These are phyloP conservation scores for Austroboletus novae-zelandiae DNA, from an alignment of 1,284 basidiomycete genomes.

Conservation along the genomic window DNA sequence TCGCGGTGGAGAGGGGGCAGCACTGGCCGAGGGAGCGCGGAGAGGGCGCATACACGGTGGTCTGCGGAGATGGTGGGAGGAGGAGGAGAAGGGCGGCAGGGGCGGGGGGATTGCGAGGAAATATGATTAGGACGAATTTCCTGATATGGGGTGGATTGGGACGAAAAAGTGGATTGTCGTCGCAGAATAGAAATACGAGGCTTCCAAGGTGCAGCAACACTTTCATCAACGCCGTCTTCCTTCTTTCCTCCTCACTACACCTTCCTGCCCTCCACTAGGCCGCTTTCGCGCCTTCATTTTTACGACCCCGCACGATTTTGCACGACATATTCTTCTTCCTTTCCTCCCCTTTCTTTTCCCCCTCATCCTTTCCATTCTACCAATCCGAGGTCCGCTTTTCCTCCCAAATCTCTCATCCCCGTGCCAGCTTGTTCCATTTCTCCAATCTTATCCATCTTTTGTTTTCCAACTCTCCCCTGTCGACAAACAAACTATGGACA, in stretches of 20 bases:
- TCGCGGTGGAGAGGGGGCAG: not conserved
- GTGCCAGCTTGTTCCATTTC: conserved; percentile 15
- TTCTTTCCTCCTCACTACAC: conserved; percentile 32
- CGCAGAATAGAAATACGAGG: conserved; percentile 37
- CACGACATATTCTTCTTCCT: conserved; percentile 51
- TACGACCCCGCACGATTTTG: conserved; percentile 70
- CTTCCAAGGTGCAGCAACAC: conserved; percentile 30
- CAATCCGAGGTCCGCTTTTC: conserved; percentile 26
- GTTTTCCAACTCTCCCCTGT: conserved; percentile 23
- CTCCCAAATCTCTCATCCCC: conserved; percentile 11
- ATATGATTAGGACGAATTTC: conserved; percentile 8
- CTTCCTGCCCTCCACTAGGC: conserved; percentile 33
- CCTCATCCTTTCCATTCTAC: conserved; percentile 22
- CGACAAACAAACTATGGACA: conserved; percentile 63
- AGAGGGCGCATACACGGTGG: not conserved
- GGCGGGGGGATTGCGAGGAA: conserved; percentile 11
- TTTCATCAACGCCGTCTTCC: conserved; percentile 35
- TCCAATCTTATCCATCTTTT: conserved; percentile 20
- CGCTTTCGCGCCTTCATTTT: conserved; percentile 43
- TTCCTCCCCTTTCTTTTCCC: conserved; percentile 36
- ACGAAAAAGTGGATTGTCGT: conserved; percentile 18
- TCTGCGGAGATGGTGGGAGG: not conserved
- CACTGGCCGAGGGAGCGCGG: conserved; percentile 3
- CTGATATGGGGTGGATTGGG: conserved; percentile 10
- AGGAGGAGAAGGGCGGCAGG: not conserved